Base-by-base conservation (phyloP, 2,329 filamentous ascomycete genomes). In the Septoria petroselini region DNA sequence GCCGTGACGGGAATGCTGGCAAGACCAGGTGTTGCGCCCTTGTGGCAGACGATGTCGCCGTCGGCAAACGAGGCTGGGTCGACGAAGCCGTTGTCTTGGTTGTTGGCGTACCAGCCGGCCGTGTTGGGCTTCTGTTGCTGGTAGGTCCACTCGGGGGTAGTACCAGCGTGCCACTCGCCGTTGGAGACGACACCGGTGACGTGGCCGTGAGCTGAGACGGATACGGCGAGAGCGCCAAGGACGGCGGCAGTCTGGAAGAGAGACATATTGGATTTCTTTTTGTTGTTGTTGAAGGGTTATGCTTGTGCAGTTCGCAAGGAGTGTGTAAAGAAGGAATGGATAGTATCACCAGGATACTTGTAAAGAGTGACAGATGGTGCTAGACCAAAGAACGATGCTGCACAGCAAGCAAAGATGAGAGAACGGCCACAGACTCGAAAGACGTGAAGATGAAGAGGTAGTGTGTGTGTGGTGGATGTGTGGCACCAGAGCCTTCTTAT, bases 1-100 rank as follows among this genome's bases (percentile, higher is more conserved):
- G 83, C 84, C 12, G 74, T 71, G 31, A 85, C 76, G 12, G 75
- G 69, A 14, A 77, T 80, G 54, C 74, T 71, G 48, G 74, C 70
- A 12, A 68, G 60, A 33, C 74, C 78, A 14, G 75, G 73, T 21
- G 73, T 72, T 21, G 76, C 81, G 37, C 69, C 68, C 64, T 73
- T 73, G 72, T 86, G 83, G 57, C 65, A 67, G 55, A 61, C 56
- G 41, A 67, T 65, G 52, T 65, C 59, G 17, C 44, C 43, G 23
- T 49, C 53, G 17, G 46, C 40, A 48, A 56, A 64, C 11, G 60
- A 53, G 23, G 14, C 34, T 1, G 60, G 56, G 12, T 54, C 53
- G 40, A 68, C 57, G 49, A 58, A 67, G 25, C 65, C 65, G 34
- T 66, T 64, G 53, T 80, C 77, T 43, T 52, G 53, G 31, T 62